Conservation (phyloP, 768 basidiomycete genomes). For the Suillus subaureus region DNA sequence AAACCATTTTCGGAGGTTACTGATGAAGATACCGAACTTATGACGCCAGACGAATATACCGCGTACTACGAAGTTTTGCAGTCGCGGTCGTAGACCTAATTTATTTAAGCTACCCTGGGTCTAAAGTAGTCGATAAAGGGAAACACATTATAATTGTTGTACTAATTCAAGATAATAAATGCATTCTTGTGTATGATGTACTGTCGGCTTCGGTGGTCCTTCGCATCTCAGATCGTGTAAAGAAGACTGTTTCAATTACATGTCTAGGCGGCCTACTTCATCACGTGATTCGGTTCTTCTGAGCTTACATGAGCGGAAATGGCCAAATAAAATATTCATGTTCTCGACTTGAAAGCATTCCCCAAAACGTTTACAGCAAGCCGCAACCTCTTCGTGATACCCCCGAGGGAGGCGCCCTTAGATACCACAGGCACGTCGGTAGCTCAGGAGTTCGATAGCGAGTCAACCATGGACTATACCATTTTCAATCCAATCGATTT, state of each 20-base stretch:
- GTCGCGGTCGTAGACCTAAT: conserved; percentile 35
- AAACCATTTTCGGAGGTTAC: conserved; percentile 81
- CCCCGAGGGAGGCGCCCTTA: not conserved
- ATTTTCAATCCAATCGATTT: conserved; percentile 31
- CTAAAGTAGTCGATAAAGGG: not conserved
- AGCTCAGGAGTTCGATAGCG: not conserved
- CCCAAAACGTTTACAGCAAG: not conserved
- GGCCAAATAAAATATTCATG: too few relatives aligned
- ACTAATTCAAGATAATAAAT: not conserved
- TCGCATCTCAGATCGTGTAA: too few relatives aligned
- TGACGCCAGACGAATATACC: conserved; percentile 93
- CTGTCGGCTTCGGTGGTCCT: not conserved
- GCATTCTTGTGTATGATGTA: not conserved
- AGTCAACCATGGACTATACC: conserved; percentile 17
- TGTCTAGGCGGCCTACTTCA: too few relatives aligned
- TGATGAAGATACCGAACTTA: conserved; percentile 89
- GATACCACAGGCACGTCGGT: not conserved
- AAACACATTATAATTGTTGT: conserved; percentile 1
- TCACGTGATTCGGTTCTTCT: not conserved
- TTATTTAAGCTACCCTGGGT: not conserved
- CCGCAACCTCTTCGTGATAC: not conserved
- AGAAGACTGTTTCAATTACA: too few relatives aligned
- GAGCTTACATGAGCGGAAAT: too few relatives aligned
- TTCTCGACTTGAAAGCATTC: not conserved
- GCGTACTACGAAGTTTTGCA: conserved; percentile 75